Conservation (phyloP, 2,329 filamentous ascomycete genomes). For the Orbilia javanica region DNA sequence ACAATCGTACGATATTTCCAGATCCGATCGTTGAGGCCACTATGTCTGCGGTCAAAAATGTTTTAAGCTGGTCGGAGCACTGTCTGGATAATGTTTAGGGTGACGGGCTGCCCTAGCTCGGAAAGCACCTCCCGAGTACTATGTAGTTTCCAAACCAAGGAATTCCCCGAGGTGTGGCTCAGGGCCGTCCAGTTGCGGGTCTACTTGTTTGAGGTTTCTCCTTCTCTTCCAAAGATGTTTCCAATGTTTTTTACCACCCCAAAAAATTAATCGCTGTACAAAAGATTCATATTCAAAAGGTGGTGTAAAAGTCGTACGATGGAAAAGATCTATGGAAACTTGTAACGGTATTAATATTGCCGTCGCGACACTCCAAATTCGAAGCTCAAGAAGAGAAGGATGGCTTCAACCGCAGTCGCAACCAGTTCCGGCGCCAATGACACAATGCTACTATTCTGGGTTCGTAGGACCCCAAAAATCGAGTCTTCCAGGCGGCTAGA, state of each 20-base stretch:
- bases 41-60: constrained; percentile 51
- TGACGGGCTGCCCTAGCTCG: constrained; percentile 45
- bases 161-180: constrained; percentile 27
- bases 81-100: constrained; percentile 55
- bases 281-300: constrained; percentile 12
- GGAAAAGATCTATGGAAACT: constrained; percentile 10
- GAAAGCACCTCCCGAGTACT: constrained; percentile 46
- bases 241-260: not conserved
- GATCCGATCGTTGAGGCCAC: constrained; percentile 29
- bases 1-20: constrained; percentile 48
- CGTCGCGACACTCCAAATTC: constrained; percentile 10
- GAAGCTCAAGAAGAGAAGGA: too few species aligned
- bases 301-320: constrained; percentile 43
- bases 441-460: constrained; percentile 31
- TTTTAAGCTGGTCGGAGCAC: constrained; percentile 57
- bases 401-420: constrained; percentile 13
- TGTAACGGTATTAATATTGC: constrained; percentile 22
- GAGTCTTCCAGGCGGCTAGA: constrained; percentile 28
- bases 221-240: constrained; percentile 9
- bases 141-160: constrained; percentile 7
- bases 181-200: constrained; percentile 40
- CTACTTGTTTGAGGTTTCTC: constrained; percentile 34
- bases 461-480: not conserved
- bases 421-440: constrained; percentile 7
- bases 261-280: not conserved